Evolutionary conservation across 176 grass and related monocot species (phyloP).

Genomic region (Thalia dealbata): DNA sequence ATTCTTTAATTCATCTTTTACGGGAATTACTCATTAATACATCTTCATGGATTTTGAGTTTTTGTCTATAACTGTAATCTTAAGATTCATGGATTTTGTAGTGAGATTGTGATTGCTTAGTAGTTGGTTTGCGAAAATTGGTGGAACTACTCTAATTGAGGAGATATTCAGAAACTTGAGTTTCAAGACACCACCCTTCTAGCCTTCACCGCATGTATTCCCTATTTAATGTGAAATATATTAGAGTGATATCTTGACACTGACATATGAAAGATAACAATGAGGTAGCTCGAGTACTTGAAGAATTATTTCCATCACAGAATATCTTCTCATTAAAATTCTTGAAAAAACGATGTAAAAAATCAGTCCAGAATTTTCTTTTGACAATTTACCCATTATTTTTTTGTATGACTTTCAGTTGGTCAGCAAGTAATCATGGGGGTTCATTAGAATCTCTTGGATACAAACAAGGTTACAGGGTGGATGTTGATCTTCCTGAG

Average conservation of each 20-base stretch:
- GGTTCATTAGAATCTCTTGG: conserved; percentile 76
- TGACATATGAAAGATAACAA: no score
- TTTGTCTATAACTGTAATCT: no score
- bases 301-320: no score
- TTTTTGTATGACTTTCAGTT: conserved; percentile 28
- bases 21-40: background rate
- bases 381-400: background rate
- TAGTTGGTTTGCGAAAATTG: background rate
- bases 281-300: no score
- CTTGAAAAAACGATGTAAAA: no score
- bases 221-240: background rate
- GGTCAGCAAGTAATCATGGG: conserved; percentile 50
- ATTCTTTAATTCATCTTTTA: background rate
- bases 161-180: background rate
- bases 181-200: background rate
- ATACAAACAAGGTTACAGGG: conserved; percentile 75
- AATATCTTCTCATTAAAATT: no score
- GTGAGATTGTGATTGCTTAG: background rate
- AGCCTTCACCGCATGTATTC: background rate
- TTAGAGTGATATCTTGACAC: no score
- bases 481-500: conserved; percentile 83
- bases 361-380: no score
- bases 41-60: background rate
- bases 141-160: background rate
- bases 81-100: background rate